phyloP scores from a whole-genome alignment of 768 basidiomycete genomes.

The Rhodotorula toruloides region DNA sequence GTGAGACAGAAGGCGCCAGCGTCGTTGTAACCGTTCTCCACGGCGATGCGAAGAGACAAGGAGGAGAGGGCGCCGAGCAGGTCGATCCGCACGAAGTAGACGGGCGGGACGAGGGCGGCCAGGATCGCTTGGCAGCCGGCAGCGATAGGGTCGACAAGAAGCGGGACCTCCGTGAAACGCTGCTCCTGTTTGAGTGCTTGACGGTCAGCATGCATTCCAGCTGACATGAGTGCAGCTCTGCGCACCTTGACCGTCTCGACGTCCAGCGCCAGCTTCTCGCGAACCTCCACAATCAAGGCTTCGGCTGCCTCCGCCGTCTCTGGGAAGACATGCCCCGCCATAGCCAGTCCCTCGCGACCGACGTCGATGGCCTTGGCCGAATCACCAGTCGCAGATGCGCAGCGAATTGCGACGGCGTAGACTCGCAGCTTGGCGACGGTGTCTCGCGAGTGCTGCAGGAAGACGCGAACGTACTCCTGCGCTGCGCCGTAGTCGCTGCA shows the following conservation, averaged over 20 bases:
- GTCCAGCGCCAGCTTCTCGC: neutral
- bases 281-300: neutral
- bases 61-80: conserved; percentile 32
- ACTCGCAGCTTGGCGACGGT: conserved; percentile 24
- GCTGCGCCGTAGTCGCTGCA: conserved; percentile 30
- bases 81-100: conserved; percentile 35
- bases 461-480: conserved; percentile 29
- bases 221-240: too few relatives aligned
- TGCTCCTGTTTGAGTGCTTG: neutral
- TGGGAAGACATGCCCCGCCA: conserved; percentile 19
- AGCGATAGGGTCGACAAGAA: neutral
- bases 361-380: conserved; percentile 18
- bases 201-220: too few relatives aligned
- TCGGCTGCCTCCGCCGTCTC: conserved; percentile 1
- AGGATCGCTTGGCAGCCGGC: conserved; percentile 21
- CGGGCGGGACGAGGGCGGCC: conserved; percentile 34
- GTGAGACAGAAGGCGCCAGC: conserved; percentile 35
- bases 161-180: neutral
- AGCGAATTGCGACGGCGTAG: conserved; percentile 28
- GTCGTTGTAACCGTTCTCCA: conserved; percentile 21
- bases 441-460: conserved; percentile 16
- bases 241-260: conserved; percentile 6
- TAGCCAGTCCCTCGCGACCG: conserved; percentile 20
- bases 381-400: conserved; percentile 27
- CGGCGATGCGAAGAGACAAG: conserved; percentile 6